These are phyloP conservation scores for Coniochaeta pulveracea DNA, from an alignment of 2,329 filamentous ascomycete genomes.

Conservation along the genomic window DNA sequence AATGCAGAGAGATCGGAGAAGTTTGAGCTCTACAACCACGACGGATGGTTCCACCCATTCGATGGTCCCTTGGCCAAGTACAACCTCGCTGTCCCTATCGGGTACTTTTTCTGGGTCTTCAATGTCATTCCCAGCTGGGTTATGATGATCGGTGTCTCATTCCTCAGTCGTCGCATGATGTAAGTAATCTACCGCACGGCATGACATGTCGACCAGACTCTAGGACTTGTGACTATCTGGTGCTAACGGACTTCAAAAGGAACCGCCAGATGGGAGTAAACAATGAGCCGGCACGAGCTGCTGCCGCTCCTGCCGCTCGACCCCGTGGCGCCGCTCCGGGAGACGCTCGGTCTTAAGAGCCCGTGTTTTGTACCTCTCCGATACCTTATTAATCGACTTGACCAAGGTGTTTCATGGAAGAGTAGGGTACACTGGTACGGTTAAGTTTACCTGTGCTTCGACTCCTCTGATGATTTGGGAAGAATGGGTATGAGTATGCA, in stretches of 20 bases:
- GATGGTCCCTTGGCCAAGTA: constrained; percentile 55
- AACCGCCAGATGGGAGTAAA: constrained; percentile 17
- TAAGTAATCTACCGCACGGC: constrained; percentile 32
- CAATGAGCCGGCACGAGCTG: constrained; percentile 6
- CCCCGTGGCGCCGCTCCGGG: constrained; percentile 15
- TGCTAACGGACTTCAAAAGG: constrained; percentile 20
- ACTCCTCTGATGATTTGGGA: too few relatives aligned
- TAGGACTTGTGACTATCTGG: too few relatives aligned
- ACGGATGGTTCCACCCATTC: constrained; percentile 68
- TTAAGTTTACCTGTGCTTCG: too few relatives aligned
- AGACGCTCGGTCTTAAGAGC: constrained; percentile 15
- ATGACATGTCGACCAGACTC: constrained; percentile 4
- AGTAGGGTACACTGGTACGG: too few relatives aligned
- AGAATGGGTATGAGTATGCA: too few relatives aligned
- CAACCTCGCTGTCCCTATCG: constrained; percentile 50
- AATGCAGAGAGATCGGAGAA: constrained; percentile 38
- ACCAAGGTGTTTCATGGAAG: too few relatives aligned
- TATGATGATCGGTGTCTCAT: constrained; percentile 66
- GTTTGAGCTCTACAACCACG: constrained; percentile 28
- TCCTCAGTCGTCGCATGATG: constrained; percentile 66
- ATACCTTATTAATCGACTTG: too few relatives aligned
- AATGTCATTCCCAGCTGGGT: constrained; percentile 61
- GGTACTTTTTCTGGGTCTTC: constrained; percentile 57
- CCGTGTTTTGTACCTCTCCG: too few relatives aligned
- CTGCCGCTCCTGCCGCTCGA: constrained; percentile 10